phyloP scores from a whole-genome alignment of 192 early-diverging fungal species.

The Kickxella alabastrina region DNA sequence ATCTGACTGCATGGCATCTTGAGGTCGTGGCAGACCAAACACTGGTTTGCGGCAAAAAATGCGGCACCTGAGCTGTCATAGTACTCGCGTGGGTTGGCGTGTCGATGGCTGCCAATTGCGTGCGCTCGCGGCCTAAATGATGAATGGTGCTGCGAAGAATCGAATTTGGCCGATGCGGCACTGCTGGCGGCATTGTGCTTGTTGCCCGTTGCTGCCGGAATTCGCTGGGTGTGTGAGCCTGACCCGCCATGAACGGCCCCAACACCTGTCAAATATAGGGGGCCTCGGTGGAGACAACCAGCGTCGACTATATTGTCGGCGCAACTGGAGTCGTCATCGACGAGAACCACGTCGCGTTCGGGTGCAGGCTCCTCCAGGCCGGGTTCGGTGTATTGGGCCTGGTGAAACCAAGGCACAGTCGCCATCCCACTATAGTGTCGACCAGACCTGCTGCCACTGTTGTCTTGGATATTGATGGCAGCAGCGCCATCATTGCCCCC shows the following conservation, averaged over 20 bases:
- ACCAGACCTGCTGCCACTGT: neutral
- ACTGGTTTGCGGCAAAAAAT: neutral
- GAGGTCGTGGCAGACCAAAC: neutral
- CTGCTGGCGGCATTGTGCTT: constrained; percentile 8
- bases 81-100: neutral
- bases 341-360: constrained; percentile 20
- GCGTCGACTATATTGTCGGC: constrained; percentile 15
- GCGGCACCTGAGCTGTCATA: neutral
- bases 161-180: constrained; percentile 5
- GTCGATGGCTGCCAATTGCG: neutral
- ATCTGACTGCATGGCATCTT: constrained; percentile 10
- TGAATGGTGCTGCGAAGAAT: neutral
- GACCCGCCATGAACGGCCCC: neutral
- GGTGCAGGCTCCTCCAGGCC: neutral
- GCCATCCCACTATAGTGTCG: neutral
- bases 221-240: too few species aligned
- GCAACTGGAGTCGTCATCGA: constrained; percentile 42
- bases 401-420: constrained; percentile 17
- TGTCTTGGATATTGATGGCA: neutral
- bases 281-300: neutral
- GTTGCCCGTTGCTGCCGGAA: too few species aligned
- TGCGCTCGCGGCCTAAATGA: neutral
- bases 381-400: constrained; percentile 1
- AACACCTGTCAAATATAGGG: neutral
- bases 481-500: too few species aligned